These are phyloP conservation scores for Arachnopeziza araneosa DNA, from an alignment of 2,329 filamentous ascomycete genomes.

Conservation along the genomic window DNA sequence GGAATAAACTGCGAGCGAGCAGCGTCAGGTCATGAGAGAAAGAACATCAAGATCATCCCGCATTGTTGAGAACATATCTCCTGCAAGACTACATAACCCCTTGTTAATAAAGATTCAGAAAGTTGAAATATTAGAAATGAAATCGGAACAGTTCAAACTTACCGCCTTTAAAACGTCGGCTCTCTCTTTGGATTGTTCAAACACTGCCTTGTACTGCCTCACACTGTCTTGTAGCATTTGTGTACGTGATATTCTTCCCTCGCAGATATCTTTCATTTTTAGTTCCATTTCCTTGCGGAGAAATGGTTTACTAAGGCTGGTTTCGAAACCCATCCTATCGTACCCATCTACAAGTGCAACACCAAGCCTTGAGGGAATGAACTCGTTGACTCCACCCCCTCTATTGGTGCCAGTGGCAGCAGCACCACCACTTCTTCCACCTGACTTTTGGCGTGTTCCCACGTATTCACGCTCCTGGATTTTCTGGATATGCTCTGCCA, in stretches of 20 bases:
- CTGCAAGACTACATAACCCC: constrained; percentile 23
- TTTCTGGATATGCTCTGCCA: constrained; percentile 97
- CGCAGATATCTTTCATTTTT: constrained; percentile 95
- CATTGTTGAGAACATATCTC: constrained; percentile 24
- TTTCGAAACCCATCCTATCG: constrained; percentile 88
- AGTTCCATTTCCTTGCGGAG: constrained; percentile 96
- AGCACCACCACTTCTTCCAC: constrained; percentile 38
- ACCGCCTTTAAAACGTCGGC: constrained; percentile 61
- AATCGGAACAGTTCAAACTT: constrained; percentile 31
- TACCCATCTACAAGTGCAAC: constrained; percentile 92
- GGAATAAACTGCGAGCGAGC: neutral
- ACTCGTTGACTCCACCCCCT: constrained; percentile 62
- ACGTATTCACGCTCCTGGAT: constrained; percentile 90
- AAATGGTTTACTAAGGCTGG: constrained; percentile 91
- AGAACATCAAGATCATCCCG: neutral
- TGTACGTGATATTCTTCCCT: constrained; percentile 68
- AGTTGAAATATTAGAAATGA: neutral
- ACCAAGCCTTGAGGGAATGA: constrained; percentile 87
- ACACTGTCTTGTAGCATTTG: constrained; percentile 79
- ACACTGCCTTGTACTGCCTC: constrained; percentile 81
- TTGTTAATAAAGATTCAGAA: constrained; percentile 5
- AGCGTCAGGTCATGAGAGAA: neutral
- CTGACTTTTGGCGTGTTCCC: constrained; percentile 50
- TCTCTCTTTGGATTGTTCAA: constrained; percentile 72
- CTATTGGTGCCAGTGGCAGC: constrained; percentile 30